These are phyloP conservation scores for Yamadazyma atmosphaerica DNA, from an alignment of 1,139 yeast species.

Conservation along the genomic window DNA sequence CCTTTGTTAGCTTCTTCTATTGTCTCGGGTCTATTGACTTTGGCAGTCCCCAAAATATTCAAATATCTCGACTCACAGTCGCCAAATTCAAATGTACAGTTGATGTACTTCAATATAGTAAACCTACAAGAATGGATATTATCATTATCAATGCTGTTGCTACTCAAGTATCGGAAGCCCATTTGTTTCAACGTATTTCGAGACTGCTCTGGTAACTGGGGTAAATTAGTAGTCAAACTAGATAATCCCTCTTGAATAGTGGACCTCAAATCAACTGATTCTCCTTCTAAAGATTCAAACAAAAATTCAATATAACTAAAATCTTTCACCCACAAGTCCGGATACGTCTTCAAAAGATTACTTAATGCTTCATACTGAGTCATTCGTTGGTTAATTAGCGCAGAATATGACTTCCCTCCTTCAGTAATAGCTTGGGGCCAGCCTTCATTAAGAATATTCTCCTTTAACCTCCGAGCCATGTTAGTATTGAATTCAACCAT, in stretches of 20 bases:
- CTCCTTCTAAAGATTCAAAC: constrained; percentile 71
- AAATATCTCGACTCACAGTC: constrained; percentile 70
- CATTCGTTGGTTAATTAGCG: constrained; percentile 48
- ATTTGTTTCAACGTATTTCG: constrained; percentile 45
- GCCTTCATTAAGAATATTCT: constrained; percentile 53
- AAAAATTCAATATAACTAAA: constrained; percentile 62
- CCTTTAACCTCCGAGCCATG: constrained; percentile 53
- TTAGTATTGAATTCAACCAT: constrained; percentile 29
- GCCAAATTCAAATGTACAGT: constrained; percentile 63
- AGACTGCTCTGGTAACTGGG: constrained; percentile 36
- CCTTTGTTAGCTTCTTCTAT: constrained; percentile 84
- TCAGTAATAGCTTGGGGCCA: constrained; percentile 51
- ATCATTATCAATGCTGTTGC: constrained; percentile 21
- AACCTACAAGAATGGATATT: constrained; percentile 49
- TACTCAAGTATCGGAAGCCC: constrained; percentile 38
- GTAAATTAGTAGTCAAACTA: constrained; percentile 52
- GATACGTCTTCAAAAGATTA: constrained; percentile 53
- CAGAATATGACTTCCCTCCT: constrained; percentile 26
- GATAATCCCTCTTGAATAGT: constrained; percentile 76
- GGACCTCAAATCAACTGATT: constrained; percentile 59
- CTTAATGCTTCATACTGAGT: constrained; percentile 80
- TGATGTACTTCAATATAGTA: constrained; percentile 65
- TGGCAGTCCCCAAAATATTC: constrained; percentile 64
- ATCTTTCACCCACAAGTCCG: constrained; percentile 45
- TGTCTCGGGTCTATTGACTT: constrained; percentile 64